These are phyloP conservation scores for Diplosphaera chodatii DNA, from an alignment of 139 green algal species.

Conservation along the genomic window DNA sequence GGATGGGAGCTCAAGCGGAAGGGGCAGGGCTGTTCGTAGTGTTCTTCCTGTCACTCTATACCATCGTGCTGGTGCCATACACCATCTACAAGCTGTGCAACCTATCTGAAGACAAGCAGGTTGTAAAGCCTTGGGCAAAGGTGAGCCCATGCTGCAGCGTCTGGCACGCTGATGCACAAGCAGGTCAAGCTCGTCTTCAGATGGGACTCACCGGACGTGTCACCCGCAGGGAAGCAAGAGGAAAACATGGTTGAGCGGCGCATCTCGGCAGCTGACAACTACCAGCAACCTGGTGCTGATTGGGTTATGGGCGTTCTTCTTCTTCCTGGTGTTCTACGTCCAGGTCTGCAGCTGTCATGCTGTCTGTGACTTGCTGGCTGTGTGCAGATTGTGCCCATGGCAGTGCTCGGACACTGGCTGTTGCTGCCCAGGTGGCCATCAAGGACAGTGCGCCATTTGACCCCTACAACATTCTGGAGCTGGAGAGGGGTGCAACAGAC, in stretches of 20 bases:
- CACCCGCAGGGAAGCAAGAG: conserved; percentile 9
- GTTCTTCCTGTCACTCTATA: conserved; percentile 66
- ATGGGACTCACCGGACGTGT: not conserved
- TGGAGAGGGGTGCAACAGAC: conserved; percentile 45
- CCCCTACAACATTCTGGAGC: conserved; percentile 80
- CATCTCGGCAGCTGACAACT: not conserved
- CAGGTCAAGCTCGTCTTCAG: too few species aligned
- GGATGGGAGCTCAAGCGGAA: conserved; percentile 20
- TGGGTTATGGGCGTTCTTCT: conserved; percentile 48
- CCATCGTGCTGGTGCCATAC: conserved; percentile 64
- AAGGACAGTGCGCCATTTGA: conserved; percentile 70
- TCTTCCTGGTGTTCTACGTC: conserved; percentile 48
- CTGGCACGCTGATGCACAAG: not conserved
- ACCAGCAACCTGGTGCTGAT: conserved; percentile 48
- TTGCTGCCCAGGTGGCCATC: conserved; percentile 11
- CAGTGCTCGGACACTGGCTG: too few species aligned
- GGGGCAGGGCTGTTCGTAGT: conserved; percentile 66
- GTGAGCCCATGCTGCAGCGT: too few species aligned
- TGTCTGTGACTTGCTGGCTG: too few species aligned
- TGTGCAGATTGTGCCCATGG: too few species aligned
- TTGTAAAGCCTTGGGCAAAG: conserved; percentile 20
- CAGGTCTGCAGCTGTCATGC: not conserved
- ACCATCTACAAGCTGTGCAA: conserved; percentile 60
- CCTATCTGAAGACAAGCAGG: conserved; percentile 29
- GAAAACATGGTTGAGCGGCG: not conserved